Conservation (phyloP, 2,329 filamentous ascomycete genomes). For the Botryosphaeria dothidea region DNA sequence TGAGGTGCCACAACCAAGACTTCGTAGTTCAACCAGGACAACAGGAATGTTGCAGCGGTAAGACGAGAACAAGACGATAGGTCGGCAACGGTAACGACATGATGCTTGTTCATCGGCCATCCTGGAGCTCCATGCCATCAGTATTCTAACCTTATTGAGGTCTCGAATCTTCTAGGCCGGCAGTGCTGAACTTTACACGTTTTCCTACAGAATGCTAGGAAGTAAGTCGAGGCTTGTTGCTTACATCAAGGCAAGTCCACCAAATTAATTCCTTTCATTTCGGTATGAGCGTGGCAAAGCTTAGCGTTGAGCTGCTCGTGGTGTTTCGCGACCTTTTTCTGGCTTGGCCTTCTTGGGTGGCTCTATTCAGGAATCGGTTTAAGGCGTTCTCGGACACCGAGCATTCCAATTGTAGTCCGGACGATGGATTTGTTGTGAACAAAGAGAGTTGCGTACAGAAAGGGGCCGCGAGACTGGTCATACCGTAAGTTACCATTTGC, state of each 20-base stretch:
- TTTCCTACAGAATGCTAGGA: too few relatives aligned
- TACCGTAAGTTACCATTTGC: not conserved
- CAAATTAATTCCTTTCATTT: not conserved
- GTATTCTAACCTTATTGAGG: too few relatives aligned
- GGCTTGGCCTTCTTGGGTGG: not conserved
- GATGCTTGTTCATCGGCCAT: not conserved
- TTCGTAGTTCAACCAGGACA: too few relatives aligned
- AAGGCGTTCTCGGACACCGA: not conserved
- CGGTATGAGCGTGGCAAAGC: not conserved
- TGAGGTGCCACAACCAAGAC: slow-evolving; percentile 5
- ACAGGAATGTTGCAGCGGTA: not conserved
- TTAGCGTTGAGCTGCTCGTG: not conserved
- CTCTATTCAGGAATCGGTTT: not conserved
- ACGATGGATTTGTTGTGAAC: not conserved
- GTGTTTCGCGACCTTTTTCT: not conserved
- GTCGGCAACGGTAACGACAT: not conserved
- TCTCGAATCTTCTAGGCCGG: too few relatives aligned
- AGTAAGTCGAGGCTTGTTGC: too few relatives aligned
- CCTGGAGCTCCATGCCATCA: too few relatives aligned
- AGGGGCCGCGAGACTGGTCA: not conserved
- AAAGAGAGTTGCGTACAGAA: not conserved
- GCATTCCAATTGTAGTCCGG: not conserved
- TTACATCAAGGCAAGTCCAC: too few relatives aligned
- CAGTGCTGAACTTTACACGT: too few relatives aligned
- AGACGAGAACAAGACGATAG: not conserved